These are phyloP conservation scores for Zasmidium citrigriseum DNA, from an alignment of 2,329 filamentous ascomycete genomes.

Conservation along the genomic window DNA sequence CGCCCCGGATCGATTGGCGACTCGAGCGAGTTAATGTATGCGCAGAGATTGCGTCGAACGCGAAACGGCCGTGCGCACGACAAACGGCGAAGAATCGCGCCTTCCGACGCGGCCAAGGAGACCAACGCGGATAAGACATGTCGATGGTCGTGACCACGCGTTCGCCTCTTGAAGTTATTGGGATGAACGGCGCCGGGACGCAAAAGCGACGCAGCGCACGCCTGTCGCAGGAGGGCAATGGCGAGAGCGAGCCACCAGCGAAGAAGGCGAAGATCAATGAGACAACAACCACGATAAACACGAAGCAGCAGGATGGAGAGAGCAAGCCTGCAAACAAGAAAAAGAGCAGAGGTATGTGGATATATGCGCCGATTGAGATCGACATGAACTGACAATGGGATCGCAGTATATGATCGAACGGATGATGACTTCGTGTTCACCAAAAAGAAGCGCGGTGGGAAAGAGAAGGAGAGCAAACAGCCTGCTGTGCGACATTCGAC, in stretches of 20 bases:
- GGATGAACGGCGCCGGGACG: conserved; percentile 50
- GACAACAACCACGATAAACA: conserved; percentile 38
- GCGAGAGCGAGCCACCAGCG: conserved; percentile 44
- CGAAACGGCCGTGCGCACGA: neutral
- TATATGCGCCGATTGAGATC: neutral
- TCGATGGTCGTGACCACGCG: conserved; percentile 40
- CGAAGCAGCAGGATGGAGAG: conserved; percentile 33
- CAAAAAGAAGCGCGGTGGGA: conserved; percentile 37
- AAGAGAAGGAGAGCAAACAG: conserved; percentile 36
- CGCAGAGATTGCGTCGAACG: neutral
- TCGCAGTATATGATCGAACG: conserved; percentile 42
- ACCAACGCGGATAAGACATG: conserved; percentile 28
- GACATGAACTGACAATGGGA: conserved; percentile 3
- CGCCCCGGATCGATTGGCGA: neutral
- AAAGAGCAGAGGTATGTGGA: conserved; percentile 34
- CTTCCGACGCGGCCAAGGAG: conserved; percentile 2
- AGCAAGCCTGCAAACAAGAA: conserved; percentile 37
- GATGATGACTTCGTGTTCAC: conserved; percentile 53
- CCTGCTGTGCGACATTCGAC: conserved; percentile 25
- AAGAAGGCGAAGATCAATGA: conserved; percentile 46
- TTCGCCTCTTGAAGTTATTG: conserved; percentile 47
- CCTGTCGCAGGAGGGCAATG: conserved; percentile 43
- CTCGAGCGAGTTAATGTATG: neutral
- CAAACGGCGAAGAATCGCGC: neutral
- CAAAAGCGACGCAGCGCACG: conserved; percentile 51